Percentiles rank a stretch among this genome's conserved stretches.
These are phyloP conservation scores for Rosa chinensis DNA, from an alignment of 306 rosid genomes.

Conservation along the genomic window DNA sequence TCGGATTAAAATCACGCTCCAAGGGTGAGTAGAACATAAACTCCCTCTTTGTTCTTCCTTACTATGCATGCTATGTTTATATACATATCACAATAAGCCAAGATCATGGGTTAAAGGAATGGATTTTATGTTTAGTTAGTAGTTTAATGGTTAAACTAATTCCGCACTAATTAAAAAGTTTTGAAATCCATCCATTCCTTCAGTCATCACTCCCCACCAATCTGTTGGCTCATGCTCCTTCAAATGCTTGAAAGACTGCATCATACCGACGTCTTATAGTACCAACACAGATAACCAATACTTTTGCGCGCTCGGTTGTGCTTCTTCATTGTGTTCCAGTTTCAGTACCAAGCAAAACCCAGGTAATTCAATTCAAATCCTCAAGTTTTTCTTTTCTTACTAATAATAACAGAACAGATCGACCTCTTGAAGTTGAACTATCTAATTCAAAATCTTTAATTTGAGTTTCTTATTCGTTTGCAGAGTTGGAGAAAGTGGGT, in stretches of 20 bases:
- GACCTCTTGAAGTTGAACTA: neutral
- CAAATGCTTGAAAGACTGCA: conserved; percentile 42
- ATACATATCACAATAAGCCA: no score
- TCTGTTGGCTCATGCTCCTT: conserved; percentile 33
- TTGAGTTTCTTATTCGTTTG: neutral
- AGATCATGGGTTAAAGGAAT: no score
- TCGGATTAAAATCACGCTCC: no score
- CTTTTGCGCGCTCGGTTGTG: conserved; percentile 49
- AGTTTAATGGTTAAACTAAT: no score
- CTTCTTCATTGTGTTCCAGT: conserved; percentile 37
- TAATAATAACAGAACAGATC: neutral
- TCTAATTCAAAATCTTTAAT: neutral
- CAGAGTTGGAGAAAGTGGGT: conserved; percentile 41
- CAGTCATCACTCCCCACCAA: conserved; percentile 30
- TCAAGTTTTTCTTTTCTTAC: neutral
- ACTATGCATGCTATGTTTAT: no score
- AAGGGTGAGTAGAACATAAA: no score
- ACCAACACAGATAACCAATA: neutral
- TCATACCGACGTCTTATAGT: conserved; percentile 6
- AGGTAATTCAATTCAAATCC: conserved; percentile 17
- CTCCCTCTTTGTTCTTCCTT: no score
- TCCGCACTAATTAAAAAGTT: no score
- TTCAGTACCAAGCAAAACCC: conserved; percentile 39
- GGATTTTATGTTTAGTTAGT: no score
- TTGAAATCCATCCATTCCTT: no score